Conservation (phyloP, 108 stramenopile genomes). For the Cyclotella sp. region DNA sequence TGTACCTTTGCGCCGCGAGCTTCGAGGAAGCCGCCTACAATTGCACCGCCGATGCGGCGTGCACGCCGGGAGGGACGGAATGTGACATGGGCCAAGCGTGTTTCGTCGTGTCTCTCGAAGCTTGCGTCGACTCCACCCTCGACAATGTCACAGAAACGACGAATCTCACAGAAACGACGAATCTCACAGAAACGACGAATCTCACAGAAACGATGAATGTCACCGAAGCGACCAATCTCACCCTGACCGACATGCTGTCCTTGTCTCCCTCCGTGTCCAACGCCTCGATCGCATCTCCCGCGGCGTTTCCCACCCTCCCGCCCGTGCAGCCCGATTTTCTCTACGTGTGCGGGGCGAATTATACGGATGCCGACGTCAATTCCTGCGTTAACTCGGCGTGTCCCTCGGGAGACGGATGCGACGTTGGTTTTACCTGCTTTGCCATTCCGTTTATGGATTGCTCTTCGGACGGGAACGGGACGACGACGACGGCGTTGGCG, state of each 20-base stretch:
- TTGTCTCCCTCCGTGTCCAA: no score
- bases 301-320: not conserved
- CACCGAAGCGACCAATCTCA: no score
- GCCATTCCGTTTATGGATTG: conserved; percentile 22
- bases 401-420: conserved; percentile 36
- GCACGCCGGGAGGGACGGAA: conserved; percentile 2
- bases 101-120: not conserved
- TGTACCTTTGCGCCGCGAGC: not conserved
- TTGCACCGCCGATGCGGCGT: not conserved
- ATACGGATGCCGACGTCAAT: conserved; percentile 7
- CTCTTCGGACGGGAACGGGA: not conserved
- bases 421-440: conserved; percentile 8
- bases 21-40: conserved; percentile 21
- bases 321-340: conserved; percentile 3
- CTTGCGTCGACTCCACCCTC: not conserved
- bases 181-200: not conserved
- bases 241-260: no score
- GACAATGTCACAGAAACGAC: not conserved
- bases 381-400: not conserved
- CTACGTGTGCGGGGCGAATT: conserved; percentile 25
- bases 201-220: no score
- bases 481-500: conserved; percentile 4
- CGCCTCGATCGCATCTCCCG: not conserved
- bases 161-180: not conserved
- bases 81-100: not conserved